Base-by-base conservation (phyloP, 2,329 filamentous ascomycete genomes). In the Lecanicillium sp. region DNA sequence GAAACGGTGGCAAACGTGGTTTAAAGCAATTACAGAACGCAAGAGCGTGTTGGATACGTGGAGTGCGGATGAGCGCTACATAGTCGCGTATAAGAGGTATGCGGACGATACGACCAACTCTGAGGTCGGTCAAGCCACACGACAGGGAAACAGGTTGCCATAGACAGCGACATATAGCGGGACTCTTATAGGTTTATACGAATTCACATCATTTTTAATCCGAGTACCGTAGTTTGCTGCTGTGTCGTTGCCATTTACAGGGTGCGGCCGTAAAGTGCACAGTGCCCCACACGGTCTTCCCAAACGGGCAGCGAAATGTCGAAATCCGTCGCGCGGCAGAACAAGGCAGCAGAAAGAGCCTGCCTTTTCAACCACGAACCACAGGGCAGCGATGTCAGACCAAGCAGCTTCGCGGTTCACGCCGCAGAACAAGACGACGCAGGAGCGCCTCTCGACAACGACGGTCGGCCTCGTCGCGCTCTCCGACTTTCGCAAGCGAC, bases 401-500 rank as follows among this genome's bases (percentile, higher is more conserved):
- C 60, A 61, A 48, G 55, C 57, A 35, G 54, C 62, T 15, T 75
- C 77, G 49, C 81, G 85, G 52, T 95, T 95, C 67, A 84, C 83
- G 2, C 75, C 84, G 35, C 86, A 90, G 61, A 84, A 83, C 54
- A 76, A 84, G 56, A 86, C 86, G 1, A 86, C 87, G 1, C 81
- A 91, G 64, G 84, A 95, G 61, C 75, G 89, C 12, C 76, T 95
- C 40, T 91, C 91, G 51, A 87, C 82, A 46, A 83, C 89, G 60
- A 95, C 89, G 0, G 90, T 96, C 55, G 93, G 93, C 33, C 83
- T 98, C 3, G 91, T 97, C 45, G 81, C 87, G 50, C 83, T 96
- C 36, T 89, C 87, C 55, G 93, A 97, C 63, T 97, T 95, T 66
- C 89, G 91, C 67, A 97, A 98, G 71, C 84, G 93, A 51, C 88